Evolutionary conservation across 169 alveolate genomes (phyloP), one percentile per base, ranked within the genome.

Genomic region (Amoebophrya sp.): DNA sequence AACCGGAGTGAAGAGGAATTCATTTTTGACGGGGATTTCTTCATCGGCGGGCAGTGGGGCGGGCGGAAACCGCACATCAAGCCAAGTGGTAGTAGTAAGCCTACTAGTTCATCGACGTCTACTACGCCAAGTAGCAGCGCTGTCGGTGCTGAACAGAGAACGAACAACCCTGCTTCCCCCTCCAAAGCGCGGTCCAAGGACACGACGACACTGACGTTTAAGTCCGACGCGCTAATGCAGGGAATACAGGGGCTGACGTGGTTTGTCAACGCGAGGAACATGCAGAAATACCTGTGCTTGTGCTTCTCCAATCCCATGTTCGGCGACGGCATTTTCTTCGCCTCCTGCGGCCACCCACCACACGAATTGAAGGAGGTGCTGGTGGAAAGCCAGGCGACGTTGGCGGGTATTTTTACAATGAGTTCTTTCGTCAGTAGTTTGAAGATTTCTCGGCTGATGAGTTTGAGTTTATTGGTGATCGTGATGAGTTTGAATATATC

Each of bases 311-410:
- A 89, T 35, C 91, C 91, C 32, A 40, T 89, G 32, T 35, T 66
- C 39, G 91, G 91, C 23, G 91, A 89, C 7, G 91, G 91, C 77
- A 89, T 89, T 2, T 89, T 89, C 91, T 53, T 40, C 41, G 91
- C 91, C 39, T n/a, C 77, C 41, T 33, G 53, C 39, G 91, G 91
- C 53, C 83, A 25, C 35, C 91, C 91, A 2, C 83, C 91, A n/a
- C 66, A 89, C 40, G 91, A 89, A n/a, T 25, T 89, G 77, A 89
- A 89, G 91, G 32, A 66, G 83, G 83, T 66, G 32, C 83, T 66
- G 38, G 7, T n/a, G 35, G 83, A 66, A 66, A 66, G 83, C 83
- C 7, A 18, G 83, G 83, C 83, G 32, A 66, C 83, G 83, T 25
- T 66, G 7, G 35, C 83, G 10, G 1, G 83, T 66, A 66, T 25